Percentiles rank a stretch among this genome's conserved stretches.
These are phyloP conservation scores for Aspergillus saccharolyticus DNA, from an alignment of 495 filamentous ascomycete species.

Conservation along the genomic window DNA sequence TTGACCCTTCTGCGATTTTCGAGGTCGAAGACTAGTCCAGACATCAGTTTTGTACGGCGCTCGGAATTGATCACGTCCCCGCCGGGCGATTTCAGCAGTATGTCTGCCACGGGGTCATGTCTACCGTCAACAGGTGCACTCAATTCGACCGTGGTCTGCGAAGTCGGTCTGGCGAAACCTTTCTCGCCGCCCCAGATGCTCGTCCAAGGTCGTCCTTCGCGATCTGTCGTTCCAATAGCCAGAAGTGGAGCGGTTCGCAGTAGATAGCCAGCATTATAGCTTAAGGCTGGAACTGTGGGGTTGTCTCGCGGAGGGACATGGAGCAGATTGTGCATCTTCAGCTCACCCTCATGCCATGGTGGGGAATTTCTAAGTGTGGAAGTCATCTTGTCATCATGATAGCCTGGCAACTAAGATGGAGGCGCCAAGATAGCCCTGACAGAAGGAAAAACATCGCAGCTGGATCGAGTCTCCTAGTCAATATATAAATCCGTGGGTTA, in stretches of 20 bases:
- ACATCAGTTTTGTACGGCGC: constrained; percentile 42
- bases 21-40: constrained; percentile 61
- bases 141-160: constrained; percentile 53
- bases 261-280: constrained; percentile 46
- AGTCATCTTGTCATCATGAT: constrained; percentile 29
- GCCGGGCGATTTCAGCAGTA: constrained; percentile 39
- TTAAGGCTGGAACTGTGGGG: constrained; percentile 55
- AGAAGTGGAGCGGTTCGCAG: constrained; percentile 57
- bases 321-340: constrained; percentile 43
- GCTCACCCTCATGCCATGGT: constrained; percentile 51
- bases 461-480: not conserved
- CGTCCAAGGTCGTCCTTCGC: constrained; percentile 62
- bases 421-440: not conserved
- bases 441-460: not conserved
- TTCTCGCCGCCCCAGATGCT: constrained; percentile 67
- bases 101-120: constrained; percentile 61
- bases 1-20: constrained; percentile 63
- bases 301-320: constrained; percentile 48
- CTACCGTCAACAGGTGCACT: constrained; percentile 50
- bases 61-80: constrained; percentile 29
- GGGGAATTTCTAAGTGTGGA: constrained; percentile 32
- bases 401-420: not conserved
- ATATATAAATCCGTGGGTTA: no score
- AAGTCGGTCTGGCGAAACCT: constrained; percentile 58
- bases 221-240: constrained; percentile 65